phyloP scores from a whole-genome alignment of 306 rosid genomes.

The Luffa aegyptiaca region DNA sequence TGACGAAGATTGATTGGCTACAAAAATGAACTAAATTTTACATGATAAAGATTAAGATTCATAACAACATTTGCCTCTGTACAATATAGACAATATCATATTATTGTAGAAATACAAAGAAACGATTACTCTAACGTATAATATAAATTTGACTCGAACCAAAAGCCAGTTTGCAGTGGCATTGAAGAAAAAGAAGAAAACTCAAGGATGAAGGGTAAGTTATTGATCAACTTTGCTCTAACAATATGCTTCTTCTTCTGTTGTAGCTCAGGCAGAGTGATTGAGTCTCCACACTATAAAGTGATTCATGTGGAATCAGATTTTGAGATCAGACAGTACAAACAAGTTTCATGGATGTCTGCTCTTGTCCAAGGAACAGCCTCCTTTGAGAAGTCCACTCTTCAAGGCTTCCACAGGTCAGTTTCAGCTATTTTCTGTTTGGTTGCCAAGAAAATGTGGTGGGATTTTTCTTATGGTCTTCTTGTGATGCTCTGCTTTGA shows the following conservation, averaged over 20 bases:
- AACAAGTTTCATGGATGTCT: slow-evolving; percentile 56
- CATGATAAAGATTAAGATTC: no score
- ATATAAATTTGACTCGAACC: not conserved
- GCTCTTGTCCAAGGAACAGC: slow-evolving; percentile 32
- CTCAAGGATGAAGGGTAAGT: not conserved
- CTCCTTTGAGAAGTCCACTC: slow-evolving; percentile 50
- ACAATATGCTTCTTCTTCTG: slow-evolving; percentile 16
- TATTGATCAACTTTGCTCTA: slow-evolving; percentile 1
- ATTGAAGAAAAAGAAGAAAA: not conserved
- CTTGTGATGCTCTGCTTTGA: not conserved
- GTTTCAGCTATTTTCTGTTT: not conserved
- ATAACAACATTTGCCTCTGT: no score
- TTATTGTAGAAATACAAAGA: no score
- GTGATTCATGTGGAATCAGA: slow-evolving; percentile 44
- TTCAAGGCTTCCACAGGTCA: slow-evolving; percentile 68
- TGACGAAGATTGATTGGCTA: not conserved
- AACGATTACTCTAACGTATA: no score
- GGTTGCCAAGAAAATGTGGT: not conserved
- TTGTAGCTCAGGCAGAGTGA: slow-evolving; percentile 14
- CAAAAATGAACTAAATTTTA: not conserved
- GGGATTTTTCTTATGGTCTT: not conserved
- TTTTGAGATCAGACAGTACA: slow-evolving; percentile 60
- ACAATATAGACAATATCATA: not conserved
- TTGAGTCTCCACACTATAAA: slow-evolving; percentile 47
- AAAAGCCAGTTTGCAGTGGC: not conserved